phyloP scores from a whole-genome alignment of 257 asterid genomes.

The Misopates orontium region DNA sequence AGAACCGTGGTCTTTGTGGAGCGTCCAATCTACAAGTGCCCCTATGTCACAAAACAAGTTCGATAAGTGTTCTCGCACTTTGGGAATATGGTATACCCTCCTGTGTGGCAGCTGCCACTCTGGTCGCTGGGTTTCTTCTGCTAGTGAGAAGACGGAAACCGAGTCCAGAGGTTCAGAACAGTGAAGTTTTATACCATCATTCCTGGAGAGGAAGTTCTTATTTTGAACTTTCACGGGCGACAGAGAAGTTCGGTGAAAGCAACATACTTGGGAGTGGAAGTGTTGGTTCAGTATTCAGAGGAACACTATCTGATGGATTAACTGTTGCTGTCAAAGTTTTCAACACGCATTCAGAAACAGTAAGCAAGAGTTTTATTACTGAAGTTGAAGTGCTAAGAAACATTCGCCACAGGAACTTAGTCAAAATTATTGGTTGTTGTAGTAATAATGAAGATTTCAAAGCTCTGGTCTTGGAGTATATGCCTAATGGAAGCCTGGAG shows the following conservation, averaged over 20 bases:
- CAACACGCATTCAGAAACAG: neutral
- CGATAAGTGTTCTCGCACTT: no score
- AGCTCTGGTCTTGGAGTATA: neutral
- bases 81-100: no score
- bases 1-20: neutral
- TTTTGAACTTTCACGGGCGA: neutral
- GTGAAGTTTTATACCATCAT: no score
- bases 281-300: neutral
- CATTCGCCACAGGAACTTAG: conserved; percentile 7
- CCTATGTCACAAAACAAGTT: no score
- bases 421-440: neutral
- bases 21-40: neutral
- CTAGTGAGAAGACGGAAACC: no score
- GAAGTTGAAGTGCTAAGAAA: neutral
- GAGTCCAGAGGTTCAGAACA: no score
- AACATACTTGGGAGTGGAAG: neutral
- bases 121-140: no score
- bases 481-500: conserved; percentile 8
- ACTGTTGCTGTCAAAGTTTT: neutral
- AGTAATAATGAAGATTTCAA: neutral
- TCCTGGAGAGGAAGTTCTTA: neutral
- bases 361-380: neutral
- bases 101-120: no score
- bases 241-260: neutral
- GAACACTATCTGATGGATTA: neutral